Evolutionary conservation across 345 rosid species (phyloP).

Genomic region (Aquilaria malaccensis): DNA sequence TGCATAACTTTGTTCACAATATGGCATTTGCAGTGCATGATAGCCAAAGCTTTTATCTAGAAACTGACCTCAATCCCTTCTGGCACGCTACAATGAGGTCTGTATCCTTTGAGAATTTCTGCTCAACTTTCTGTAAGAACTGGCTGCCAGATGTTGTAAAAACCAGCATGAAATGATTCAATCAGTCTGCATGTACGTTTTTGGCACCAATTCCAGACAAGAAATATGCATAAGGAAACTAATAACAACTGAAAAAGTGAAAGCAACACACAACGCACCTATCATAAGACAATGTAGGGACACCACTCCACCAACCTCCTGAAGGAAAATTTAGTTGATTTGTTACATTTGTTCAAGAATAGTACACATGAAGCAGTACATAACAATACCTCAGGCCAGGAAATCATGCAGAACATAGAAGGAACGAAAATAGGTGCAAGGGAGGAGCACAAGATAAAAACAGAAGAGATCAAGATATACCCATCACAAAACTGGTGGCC

Average conservation of each 20-base stretch:
- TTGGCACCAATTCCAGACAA: background rate
- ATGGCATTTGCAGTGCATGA: no score
- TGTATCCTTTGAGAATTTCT: slow-evolving; percentile 67
- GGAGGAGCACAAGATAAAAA: background rate
- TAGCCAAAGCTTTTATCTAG: background rate
- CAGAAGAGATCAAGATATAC: slow-evolving; percentile 29
- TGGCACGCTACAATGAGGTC: slow-evolving; percentile 92
- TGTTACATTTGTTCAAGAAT: background rate
- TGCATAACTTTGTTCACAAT: no score
- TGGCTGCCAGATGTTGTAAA: slow-evolving; percentile 36
- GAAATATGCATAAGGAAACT: slow-evolving; percentile 1
- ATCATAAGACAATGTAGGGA: slow-evolving; percentile 55
- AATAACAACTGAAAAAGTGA: slow-evolving; percentile 1
- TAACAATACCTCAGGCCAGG: background rate
- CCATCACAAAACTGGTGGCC: slow-evolving; percentile 70
- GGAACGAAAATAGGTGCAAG: no score
- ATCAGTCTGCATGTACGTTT: background rate
- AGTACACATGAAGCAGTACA: background rate
- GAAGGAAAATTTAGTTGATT: slow-evolving; percentile 19
- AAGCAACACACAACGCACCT: slow-evolving; percentile 32
- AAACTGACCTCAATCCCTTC: slow-evolving; percentile 77
- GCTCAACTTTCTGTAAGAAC: slow-evolving; percentile 61
- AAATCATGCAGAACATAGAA: no score
- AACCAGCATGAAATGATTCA: slow-evolving; percentile 6
- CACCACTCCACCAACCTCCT: slow-evolving; percentile 99